These are phyloP conservation scores for Neurospora intermedia DNA, from an alignment of 495 filamentous ascomycete genomes.

Conservation along the genomic window DNA sequence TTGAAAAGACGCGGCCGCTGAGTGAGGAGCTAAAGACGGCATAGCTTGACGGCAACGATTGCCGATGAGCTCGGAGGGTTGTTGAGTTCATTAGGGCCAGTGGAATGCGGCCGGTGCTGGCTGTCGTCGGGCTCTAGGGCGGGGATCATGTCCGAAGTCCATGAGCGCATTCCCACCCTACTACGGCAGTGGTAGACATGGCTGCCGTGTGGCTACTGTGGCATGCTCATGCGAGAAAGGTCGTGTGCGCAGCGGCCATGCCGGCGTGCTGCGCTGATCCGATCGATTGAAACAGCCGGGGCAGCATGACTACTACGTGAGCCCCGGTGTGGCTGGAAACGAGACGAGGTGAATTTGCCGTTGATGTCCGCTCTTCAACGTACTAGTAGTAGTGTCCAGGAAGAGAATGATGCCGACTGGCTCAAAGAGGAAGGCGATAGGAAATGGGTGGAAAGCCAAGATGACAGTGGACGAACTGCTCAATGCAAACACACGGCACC, in stretches of 20 bases:
- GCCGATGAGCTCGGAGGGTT: neutral
- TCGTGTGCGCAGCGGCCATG: neutral
- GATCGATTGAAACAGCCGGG: slow-evolving; percentile 6
- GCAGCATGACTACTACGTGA: neutral
- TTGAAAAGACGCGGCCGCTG: neutral
- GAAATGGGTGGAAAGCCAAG: neutral
- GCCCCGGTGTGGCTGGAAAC: slow-evolving; percentile 2
- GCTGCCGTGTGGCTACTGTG: neutral
- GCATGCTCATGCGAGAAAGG: neutral
- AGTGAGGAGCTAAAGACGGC: neutral
- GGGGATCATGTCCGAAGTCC: neutral
- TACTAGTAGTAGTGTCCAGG: no score
- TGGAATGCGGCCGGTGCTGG: neutral
- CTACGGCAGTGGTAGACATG: neutral
- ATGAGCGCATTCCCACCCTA: neutral
- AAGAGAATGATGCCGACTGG: neutral
- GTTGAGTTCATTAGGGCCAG: neutral
- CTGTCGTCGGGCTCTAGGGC: neutral
- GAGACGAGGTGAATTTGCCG: neutral
- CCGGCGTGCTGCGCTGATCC: neutral
- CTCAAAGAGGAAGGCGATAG: neutral
- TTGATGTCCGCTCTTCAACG: neutral
- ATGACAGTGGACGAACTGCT: neutral
- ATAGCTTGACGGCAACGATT: neutral
- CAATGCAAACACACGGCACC: neutral